Base-by-base conservation (phyloP, 2,329 filamentous ascomycete genomes). In the Paraphoma chrysanthemicola region DNA sequence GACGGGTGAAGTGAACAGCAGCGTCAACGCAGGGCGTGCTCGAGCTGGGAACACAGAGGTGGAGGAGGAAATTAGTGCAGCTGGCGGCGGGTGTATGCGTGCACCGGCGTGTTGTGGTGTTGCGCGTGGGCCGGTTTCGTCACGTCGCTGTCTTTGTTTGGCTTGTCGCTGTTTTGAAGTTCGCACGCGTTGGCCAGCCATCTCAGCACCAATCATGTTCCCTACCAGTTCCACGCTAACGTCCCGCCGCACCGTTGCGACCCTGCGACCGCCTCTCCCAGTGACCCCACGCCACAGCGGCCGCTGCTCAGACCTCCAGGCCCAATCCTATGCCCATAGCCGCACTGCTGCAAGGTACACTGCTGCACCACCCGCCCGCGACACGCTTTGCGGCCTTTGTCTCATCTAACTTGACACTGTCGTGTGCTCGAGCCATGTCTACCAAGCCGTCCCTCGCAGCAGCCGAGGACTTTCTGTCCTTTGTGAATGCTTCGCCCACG, bases 401-500 rank as follows among this genome's bases (percentile, higher is more conserved):
- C 9, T 23, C 47, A 49, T 43, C 41, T 55, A 53, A 50, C 57
- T 63, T 43, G 33, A n/a, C 28, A 38, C 49, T 63, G 49, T 62
- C 60, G 46, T 59, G 54, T 63, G 55, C 66, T 51, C 60, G 60
- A 53, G 68, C 65, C 59, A 78, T 78, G 75, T 57, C 74, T 28
- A 59, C 70, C 64, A 77, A 77, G 56, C 75, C 76, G 11, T 79
- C 79, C 1, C 71, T 80, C 54, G 69, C 79, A 59, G 79, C 73
- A 53, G 91, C 91, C 52, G 81, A 90, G 79, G 92, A 96, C 82
- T 97, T 97, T 78, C 80, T 97, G 73, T 90, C 92, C 79, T 97
- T 97, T 80, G 89, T 97, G 76, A 96, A 97, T 79, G 91, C 89
- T 62, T 97, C 93, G 56, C 95, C 95, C 11, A 96, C 93, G 51